phyloP scores from a whole-genome alignment of 1,284 basidiomycete genomes.

The Trametes pubescens region DNA sequence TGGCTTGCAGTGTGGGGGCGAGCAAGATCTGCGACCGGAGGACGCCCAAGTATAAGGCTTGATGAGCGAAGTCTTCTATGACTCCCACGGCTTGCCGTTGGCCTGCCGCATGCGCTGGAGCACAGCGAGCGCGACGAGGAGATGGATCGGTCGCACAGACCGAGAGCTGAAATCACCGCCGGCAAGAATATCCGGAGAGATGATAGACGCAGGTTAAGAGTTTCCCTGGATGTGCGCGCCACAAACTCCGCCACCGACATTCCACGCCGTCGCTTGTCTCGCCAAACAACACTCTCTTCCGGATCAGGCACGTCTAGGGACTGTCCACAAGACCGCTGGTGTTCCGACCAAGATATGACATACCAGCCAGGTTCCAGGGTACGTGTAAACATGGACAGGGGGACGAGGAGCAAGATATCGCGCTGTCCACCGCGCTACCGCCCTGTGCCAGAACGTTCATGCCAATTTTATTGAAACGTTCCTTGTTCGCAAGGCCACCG shows the following conservation, averaged over 20 bases:
- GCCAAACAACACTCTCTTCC: conserved; percentile 5
- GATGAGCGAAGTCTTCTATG: conserved; percentile 1
- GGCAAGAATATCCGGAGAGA: conserved; percentile 1
- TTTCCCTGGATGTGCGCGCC: neutral
- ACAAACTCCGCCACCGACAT: conserved; percentile 4
- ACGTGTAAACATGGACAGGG: no score
- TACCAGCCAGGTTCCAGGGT: neutral
- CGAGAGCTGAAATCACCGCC: neutral
- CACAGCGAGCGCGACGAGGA: neutral
- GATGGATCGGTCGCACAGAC: neutral
- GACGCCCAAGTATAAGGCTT: conserved; percentile 18
- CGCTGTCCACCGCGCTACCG: no score
- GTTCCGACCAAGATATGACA: neutral
- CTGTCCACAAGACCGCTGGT: neutral
- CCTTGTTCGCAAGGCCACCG: no score
- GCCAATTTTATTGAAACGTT: neutral
- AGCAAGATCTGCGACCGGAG: conserved; percentile 20
- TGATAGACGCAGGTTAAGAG: neutral
- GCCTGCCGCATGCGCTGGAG: neutral
- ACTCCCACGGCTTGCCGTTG: conserved; percentile 13
- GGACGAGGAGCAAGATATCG: no score
- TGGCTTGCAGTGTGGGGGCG: conserved; percentile 11
- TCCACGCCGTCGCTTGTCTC: conserved; percentile 12
- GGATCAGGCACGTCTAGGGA: neutral
- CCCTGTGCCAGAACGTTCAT: neutral